Percentiles rank a stretch among this genome's conserved stretches.
Evolutionary conservation across 2,329 filamentous ascomycete species (phyloP).

Genomic region (Ambrosiella cleistominuta): DNA sequence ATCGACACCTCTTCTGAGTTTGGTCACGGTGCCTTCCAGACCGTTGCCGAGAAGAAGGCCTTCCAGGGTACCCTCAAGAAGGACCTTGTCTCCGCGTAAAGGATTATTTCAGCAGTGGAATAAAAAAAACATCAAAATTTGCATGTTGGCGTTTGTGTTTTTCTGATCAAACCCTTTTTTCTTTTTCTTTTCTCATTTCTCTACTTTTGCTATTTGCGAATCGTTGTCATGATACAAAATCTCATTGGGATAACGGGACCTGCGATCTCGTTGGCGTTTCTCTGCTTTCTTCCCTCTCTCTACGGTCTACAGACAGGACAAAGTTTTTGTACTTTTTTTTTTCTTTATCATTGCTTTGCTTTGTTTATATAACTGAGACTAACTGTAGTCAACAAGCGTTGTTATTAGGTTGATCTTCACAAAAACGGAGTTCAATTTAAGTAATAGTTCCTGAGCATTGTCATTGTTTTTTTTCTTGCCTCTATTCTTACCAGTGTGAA

Average conservation of each 20-base stretch:
- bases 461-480: not conserved
- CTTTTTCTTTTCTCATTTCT: conserved; percentile 1
- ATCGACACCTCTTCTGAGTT: conserved; percentile 99
- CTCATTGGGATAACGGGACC: not conserved
- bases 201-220: not conserved
- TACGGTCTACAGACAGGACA: not conserved
- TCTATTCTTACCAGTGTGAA: not conserved
- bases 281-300: not conserved
- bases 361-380: not conserved
- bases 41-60: conserved; percentile 89
- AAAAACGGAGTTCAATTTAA: not conserved
- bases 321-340: not conserved
- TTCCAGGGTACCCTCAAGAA: conserved; percentile 99
- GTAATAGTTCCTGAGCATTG: not conserved
- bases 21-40: conserved; percentile 99
- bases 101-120: conserved; percentile 10
- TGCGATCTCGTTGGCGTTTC: not conserved
- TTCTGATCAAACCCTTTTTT: not conserved
- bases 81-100: conserved; percentile 45
- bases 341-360: too few species aligned
- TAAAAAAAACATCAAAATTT: conserved; percentile 13
- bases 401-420: not conserved
- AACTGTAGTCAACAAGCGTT: not conserved
- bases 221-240: not conserved
- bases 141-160: conserved; percentile 9